Conservation (phyloP, 768 basidiomycete species). For the Coprinopsis cinerea region DNA sequence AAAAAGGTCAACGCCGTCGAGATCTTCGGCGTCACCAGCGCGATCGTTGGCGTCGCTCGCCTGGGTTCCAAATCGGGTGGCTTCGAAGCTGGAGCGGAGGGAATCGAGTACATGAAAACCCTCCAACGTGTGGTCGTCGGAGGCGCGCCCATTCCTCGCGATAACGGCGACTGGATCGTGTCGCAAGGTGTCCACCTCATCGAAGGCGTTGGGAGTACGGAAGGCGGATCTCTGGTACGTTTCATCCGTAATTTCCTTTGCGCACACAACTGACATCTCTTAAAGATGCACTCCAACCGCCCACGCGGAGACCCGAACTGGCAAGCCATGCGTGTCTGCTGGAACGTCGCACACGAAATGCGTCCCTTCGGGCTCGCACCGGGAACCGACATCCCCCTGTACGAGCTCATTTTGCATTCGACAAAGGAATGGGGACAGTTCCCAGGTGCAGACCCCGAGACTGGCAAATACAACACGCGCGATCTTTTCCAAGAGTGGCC, state of each 20-base stretch:
- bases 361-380: neutral
- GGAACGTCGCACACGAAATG: neutral
- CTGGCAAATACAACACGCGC: neutral
- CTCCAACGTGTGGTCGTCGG: neutral
- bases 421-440: neutral
- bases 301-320: neutral
- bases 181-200: conserved; percentile 1
- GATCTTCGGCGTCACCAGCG: neutral
- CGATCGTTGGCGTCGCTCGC: neutral
- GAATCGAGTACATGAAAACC: neutral
- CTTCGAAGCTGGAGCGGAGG: neutral
- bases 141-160: neutral
- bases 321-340: neutral
- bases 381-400: neutral
- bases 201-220: conserved; percentile 2
- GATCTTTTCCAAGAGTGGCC: conserved; percentile 2
- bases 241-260: neutral
- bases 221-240: neutral
- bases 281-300: conserved; percentile 1
- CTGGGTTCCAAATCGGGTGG: neutral
- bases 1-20: neutral
- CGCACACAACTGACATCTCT: neutral
- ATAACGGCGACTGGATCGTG: conserved; percentile 1
- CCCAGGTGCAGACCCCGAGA: neutral
- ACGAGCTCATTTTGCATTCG: neutral